Conservation (phyloP, 2,329 filamentous ascomycete genomes). For the Thelonectria blattea region DNA sequence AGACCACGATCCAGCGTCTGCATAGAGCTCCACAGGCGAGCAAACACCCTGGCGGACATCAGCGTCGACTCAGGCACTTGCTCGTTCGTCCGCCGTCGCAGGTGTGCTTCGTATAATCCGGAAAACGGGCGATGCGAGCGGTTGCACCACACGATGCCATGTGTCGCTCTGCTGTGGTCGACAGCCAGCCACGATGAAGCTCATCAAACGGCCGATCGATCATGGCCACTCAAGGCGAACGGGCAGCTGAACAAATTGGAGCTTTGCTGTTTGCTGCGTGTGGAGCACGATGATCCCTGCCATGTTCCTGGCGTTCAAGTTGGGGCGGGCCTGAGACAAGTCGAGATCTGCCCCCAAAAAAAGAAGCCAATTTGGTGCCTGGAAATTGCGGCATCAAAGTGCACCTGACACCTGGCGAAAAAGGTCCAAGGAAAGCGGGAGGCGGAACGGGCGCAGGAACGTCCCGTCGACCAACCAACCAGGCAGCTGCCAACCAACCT, state of each 20-base stretch:
- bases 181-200: background rate
- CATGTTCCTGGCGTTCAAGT: background rate
- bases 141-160: background rate
- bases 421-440: slow-evolving; percentile 11
- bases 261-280: slow-evolving; percentile 1
- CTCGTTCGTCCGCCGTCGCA: background rate
- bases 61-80: background rate
- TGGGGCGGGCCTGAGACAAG: slow-evolving; percentile 5
- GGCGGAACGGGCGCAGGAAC: slow-evolving; percentile 11
- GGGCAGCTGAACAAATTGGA: slow-evolving; percentile 15
- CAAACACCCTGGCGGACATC: slow-evolving; percentile 13
- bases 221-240: slow-evolving; percentile 1
- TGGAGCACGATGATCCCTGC: slow-evolving; percentile 4
- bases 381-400: slow-evolving; percentile 12
- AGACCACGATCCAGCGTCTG: slow-evolving; percentile 20
- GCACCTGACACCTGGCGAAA: background rate
- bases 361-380: slow-evolving; percentile 10
- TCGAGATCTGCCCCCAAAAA: slow-evolving; percentile 8
- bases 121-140: background rate
- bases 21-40: slow-evolving; percentile 16
- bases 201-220: background rate
- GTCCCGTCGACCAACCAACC: background rate
- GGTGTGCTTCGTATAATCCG: background rate
- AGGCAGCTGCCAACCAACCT: slow-evolving; percentile 5
- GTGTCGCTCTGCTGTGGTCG: background rate